These are phyloP conservation scores for Collybia mongolica DNA, from an alignment of 768 basidiomycete genomes.

Conservation along the genomic window DNA sequence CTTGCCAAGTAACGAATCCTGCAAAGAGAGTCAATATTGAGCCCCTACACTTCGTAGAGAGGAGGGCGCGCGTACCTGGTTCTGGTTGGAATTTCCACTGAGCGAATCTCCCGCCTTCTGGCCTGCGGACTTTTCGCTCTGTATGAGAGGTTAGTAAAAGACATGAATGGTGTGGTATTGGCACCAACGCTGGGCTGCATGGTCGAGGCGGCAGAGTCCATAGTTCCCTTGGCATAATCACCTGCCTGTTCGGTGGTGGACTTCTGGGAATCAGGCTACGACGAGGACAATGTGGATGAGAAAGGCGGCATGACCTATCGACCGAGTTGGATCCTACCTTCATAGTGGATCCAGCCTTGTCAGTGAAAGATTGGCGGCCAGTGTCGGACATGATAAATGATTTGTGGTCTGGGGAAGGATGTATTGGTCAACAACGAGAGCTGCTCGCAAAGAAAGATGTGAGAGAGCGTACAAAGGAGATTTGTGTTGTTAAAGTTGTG, in stretches of 20 bases:
- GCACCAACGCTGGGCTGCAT: conserved; percentile 45
- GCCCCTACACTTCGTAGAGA: neutral
- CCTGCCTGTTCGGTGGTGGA: conserved; percentile 45
- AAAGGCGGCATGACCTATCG: neutral
- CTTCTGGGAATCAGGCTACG: conserved; percentile 61
- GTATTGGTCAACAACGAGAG: too few species aligned
- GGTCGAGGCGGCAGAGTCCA: conserved; percentile 47
- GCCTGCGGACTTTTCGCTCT: conserved; percentile 51
- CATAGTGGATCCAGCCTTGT: conserved; percentile 49
- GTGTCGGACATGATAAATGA: conserved; percentile 49
- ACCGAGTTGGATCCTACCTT: conserved; percentile 35
- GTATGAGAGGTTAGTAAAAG: neutral
- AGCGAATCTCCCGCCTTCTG: conserved; percentile 50
- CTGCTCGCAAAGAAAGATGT: too few species aligned
- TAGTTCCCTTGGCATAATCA: conserved; percentile 46
- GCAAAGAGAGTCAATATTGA: neutral
- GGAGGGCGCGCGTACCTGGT: conserved; percentile 25
- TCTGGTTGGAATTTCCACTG: conserved; percentile 47
- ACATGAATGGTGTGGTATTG: neutral
- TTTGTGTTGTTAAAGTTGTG: too few species aligned
- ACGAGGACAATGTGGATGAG: neutral
- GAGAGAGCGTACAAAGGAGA: neutral
- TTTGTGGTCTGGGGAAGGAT: too few species aligned
- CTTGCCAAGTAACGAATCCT: conserved; percentile 46
- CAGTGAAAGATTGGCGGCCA: conserved; percentile 56